phyloP scores from a whole-genome alignment of 2,329 filamentous ascomycete species.

The Aspergillus sp. region DNA sequence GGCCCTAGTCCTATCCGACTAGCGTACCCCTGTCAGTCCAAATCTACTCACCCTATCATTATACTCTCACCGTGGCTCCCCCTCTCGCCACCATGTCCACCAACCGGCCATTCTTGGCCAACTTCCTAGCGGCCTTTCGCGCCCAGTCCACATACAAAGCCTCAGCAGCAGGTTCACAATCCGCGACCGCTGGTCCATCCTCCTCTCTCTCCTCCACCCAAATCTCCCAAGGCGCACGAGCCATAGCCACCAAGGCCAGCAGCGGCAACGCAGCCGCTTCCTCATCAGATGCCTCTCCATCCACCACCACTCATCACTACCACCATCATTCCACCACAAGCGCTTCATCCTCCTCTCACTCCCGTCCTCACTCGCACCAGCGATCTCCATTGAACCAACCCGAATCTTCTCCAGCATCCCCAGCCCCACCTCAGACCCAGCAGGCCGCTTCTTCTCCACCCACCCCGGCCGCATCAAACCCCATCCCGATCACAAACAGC shows the following conservation, averaged over 20 bases:
- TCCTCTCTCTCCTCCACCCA: conserved; percentile 45
- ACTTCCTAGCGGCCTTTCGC: conserved; percentile 68
- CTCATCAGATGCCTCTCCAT: conserved; percentile 25
- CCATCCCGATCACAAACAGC: conserved; percentile 41
- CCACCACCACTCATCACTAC: conserved; percentile 22
- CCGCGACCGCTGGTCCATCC: conserved; percentile 35
- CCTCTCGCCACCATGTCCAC: conserved; percentile 57
- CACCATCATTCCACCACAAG: conserved; percentile 19
- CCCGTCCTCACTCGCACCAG: conserved; percentile 26
- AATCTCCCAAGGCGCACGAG: conserved; percentile 45
- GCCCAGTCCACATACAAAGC: conserved; percentile 65
- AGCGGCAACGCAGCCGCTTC: conserved; percentile 16
- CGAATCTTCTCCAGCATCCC: conserved; percentile 40
- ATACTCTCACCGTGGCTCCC: not conserved
- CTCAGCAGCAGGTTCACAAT: conserved; percentile 40
- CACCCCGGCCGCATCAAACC: conserved; percentile 35
- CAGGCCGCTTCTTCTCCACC: conserved; percentile 26
- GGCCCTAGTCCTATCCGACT: not conserved
- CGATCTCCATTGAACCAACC: conserved; percentile 34
- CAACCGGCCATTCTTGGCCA: conserved; percentile 67
- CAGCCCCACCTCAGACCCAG: conserved; percentile 40
- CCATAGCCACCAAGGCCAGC: conserved; percentile 51
- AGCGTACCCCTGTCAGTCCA: not conserved
- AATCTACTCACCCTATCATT: not conserved
- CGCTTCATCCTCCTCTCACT: conserved; percentile 11